Evolutionary conservation across 2,329 filamentous ascomycete genomes (phyloP).

Genomic region (Coniochaeta sp.): DNA sequence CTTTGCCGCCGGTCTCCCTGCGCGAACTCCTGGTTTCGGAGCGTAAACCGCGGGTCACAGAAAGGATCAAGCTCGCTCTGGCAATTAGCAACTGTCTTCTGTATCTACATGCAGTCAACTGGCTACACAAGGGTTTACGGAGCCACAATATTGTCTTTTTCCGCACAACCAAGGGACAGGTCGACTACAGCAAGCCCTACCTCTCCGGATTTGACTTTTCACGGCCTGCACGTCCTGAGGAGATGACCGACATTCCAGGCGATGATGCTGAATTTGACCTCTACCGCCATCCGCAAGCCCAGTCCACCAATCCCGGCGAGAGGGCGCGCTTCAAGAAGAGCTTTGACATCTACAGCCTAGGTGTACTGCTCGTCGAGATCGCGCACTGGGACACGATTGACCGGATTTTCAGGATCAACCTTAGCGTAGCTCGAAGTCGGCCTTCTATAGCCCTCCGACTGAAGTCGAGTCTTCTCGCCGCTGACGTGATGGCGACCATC

Average conservation of each 20-base stretch:
- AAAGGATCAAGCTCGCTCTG: slow-evolving; percentile 41
- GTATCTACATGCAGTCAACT: slow-evolving; percentile 44
- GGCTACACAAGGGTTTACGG: slow-evolving; percentile 38
- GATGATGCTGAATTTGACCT: slow-evolving; percentile 28
- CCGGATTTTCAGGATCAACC: slow-evolving; percentile 12
- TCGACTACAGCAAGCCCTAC: slow-evolving; percentile 22
- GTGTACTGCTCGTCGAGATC: slow-evolving; percentile 42
- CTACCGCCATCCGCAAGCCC: slow-evolving; percentile 35
- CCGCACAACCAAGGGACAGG: slow-evolving; percentile 25
- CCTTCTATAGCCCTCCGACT: slow-evolving; percentile 16
- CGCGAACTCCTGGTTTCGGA: slow-evolving; percentile 33
- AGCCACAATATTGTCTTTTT: slow-evolving; percentile 35
- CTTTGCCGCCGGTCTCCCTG: slow-evolving; percentile 35
- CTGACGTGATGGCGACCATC: slow-evolving; percentile 13
- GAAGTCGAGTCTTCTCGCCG: slow-evolving; percentile 12
- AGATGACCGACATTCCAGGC: slow-evolving; percentile 25
- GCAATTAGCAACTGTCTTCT: slow-evolving; percentile 39
- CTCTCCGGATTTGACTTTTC: slow-evolving; percentile 33
- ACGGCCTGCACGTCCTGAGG: slow-evolving; percentile 26
- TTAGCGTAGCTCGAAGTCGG: slow-evolving; percentile 10
- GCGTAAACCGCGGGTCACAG: slow-evolving; percentile 40
- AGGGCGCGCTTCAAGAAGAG: slow-evolving; percentile 26
- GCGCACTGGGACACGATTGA: slow-evolving; percentile 19
- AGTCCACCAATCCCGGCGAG: slow-evolving; percentile 28
- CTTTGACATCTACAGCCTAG: slow-evolving; percentile 38